Evolutionary conservation across 495 filamentous ascomycete species (phyloP).

Genomic region (Aspergillus conjunctus): DNA sequence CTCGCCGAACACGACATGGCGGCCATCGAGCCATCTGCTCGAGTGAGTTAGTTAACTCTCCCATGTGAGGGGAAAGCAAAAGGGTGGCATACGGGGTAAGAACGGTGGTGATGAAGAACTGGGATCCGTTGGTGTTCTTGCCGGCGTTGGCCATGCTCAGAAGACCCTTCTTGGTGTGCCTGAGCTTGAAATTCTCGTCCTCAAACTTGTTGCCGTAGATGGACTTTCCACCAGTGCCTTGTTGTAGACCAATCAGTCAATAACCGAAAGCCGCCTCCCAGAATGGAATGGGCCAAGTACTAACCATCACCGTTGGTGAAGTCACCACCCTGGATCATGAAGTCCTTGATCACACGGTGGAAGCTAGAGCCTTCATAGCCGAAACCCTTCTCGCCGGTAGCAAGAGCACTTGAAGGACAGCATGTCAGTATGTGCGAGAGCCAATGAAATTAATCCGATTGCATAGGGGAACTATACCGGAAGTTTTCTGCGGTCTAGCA

Average conservation of each 20-base stretch:
- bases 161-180: slow-evolving; percentile 69
- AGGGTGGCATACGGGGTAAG: slow-evolving; percentile 66
- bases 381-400: slow-evolving; percentile 95
- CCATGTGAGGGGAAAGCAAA: not conserved
- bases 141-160: slow-evolving; percentile 95
- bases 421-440: slow-evolving; percentile 17
- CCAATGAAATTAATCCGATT: not conserved
- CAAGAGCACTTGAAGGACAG: slow-evolving; percentile 63
- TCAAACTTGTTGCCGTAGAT: slow-evolving; percentile 94
- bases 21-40: slow-evolving; percentile 82
- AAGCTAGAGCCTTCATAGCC: slow-evolving; percentile 94
- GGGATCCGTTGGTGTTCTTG: slow-evolving; percentile 96
- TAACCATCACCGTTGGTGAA: slow-evolving; percentile 90
- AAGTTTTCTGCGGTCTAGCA: slow-evolving; percentile 92
- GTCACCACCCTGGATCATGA: slow-evolving; percentile 99
- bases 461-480: slow-evolving; percentile 51
- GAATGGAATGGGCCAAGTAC: slow-evolving; percentile 7
- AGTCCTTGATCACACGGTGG: slow-evolving; percentile 97
- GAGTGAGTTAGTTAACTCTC: slow-evolving; percentile 27
- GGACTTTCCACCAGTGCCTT: slow-evolving; percentile 92
- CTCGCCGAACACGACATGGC: slow-evolving; percentile 90
- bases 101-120: slow-evolving; percentile 96
- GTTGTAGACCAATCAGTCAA: slow-evolving; percentile 16
- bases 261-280: not conserved
- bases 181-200: slow-evolving; percentile 99